These are phyloP conservation scores for Ophiocordyceps camponoti-floridani DNA, from an alignment of 2,329 filamentous ascomycete species.

Conservation along the genomic window DNA sequence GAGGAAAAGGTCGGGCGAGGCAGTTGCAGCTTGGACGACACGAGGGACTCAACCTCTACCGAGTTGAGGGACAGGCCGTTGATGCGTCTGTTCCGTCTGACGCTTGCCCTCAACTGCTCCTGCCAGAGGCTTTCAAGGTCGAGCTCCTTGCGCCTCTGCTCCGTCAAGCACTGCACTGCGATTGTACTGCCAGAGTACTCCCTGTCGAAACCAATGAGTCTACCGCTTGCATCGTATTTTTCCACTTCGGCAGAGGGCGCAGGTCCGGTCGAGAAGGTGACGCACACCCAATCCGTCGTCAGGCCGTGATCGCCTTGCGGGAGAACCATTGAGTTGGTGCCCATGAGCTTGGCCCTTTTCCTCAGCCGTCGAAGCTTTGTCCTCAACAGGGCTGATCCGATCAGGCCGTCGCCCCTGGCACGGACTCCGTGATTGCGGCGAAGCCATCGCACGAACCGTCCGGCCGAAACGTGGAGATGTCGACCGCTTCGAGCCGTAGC, in stretches of 20 bases:
- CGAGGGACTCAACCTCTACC: constrained; percentile 11
- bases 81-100: constrained; percentile 13
- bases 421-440: constrained; percentile 52
- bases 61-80: constrained; percentile 10
- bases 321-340: constrained; percentile 47
- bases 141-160: constrained; percentile 31
- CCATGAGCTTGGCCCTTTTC: constrained; percentile 65
- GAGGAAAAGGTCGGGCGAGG: constrained; percentile 11
- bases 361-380: constrained; percentile 67
- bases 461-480: constrained; percentile 79
- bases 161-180: constrained; percentile 40
- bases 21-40: constrained; percentile 15
- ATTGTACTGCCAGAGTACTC: constrained; percentile 29
- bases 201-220: constrained; percentile 62
- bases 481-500: constrained; percentile 83
- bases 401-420: constrained; percentile 69
- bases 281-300: constrained; percentile 88
- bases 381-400: constrained; percentile 83
- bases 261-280: constrained; percentile 62
- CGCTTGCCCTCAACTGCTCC: constrained; percentile 17
- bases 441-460: constrained; percentile 77
- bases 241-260: constrained; percentile 27
- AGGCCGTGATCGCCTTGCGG: constrained; percentile 66
- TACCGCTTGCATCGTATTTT: constrained; percentile 27
- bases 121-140: constrained; percentile 35